A percentile compares a stretch with the other conserved stretches of the same genome.
Conservation (phyloP, 495 filamentous ascomycete species). For the Penicilliopsis zonata region DNA sequence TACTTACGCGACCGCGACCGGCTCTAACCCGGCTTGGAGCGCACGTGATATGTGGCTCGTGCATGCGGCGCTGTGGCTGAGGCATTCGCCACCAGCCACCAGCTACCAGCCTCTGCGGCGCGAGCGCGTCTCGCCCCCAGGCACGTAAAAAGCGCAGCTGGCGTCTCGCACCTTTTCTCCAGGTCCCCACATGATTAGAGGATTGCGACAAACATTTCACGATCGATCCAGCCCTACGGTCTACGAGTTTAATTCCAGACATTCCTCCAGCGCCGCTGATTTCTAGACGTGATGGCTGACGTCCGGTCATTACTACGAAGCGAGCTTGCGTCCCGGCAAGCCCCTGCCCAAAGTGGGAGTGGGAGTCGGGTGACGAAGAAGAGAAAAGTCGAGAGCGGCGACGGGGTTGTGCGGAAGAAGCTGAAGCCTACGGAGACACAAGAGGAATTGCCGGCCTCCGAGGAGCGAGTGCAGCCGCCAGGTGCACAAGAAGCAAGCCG, state of each 20-base stretch:
- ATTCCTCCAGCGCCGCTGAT: not conserved
- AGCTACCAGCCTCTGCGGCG: slow-evolving; percentile 1
- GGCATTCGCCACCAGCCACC: slow-evolving; percentile 5
- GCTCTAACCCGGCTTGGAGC: not conserved
- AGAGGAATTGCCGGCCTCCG: slow-evolving; percentile 13
- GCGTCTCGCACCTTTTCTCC: slow-evolving; percentile 14
- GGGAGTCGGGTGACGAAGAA: slow-evolving; percentile 40
- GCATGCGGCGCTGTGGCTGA: not conserved
- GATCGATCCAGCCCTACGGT: too few relatives aligned
- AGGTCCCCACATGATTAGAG: slow-evolving; percentile 15
- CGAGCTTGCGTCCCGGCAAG: slow-evolving; percentile 66
- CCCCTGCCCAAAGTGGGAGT: slow-evolving; percentile 33
- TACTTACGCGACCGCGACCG: too few relatives aligned
- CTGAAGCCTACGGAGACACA: slow-evolving; percentile 22
- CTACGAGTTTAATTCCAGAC: too few relatives aligned
- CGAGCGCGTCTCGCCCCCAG: slow-evolving; percentile 2
- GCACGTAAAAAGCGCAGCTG: slow-evolving; percentile 6
- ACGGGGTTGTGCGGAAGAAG: slow-evolving; percentile 36
- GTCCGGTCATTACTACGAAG: slow-evolving; percentile 71
- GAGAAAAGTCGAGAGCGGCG: slow-evolving; percentile 40
- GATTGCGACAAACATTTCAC: slow-evolving; percentile 1
- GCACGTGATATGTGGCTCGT: not conserved
- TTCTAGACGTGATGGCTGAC: slow-evolving; percentile 53
- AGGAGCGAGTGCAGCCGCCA: slow-evolving; percentile 10
- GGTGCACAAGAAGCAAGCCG: slow-evolving; percentile 12